These are phyloP conservation scores for Candida ortonii DNA, from an alignment of 805 yeast species.

Conservation along the genomic window DNA sequence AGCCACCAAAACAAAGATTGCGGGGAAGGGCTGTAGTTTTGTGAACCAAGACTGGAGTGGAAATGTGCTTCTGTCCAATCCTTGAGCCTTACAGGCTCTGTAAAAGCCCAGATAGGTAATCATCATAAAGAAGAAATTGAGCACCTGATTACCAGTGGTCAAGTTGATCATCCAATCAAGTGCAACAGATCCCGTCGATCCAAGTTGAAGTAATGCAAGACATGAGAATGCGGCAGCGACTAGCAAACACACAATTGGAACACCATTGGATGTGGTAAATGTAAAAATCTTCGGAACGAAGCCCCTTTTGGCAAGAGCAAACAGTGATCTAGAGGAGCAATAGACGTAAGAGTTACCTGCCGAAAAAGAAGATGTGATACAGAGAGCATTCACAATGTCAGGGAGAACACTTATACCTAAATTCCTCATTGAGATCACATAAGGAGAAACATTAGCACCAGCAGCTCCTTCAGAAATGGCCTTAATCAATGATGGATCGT, in stretches of 20 bases:
- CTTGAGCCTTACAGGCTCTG: slow-evolving; percentile 58
- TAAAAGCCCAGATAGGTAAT: slow-evolving; percentile 61
- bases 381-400: slow-evolving; percentile 72
- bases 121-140: slow-evolving; percentile 32
- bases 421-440: slow-evolving; percentile 77
- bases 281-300: slow-evolving; percentile 69
- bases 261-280: slow-evolving; percentile 59
- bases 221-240: slow-evolving; percentile 32
- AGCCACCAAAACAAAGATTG: slow-evolving; percentile 26
- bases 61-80: slow-evolving; percentile 39
- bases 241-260: slow-evolving; percentile 39
- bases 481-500: slow-evolving; percentile 56
- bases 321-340: slow-evolving; percentile 65
- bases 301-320: slow-evolving; percentile 69
- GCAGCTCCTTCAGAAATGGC: slow-evolving; percentile 62
- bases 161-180: slow-evolving; percentile 33
- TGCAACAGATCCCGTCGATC: slow-evolving; percentile 27
- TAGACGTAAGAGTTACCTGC: slow-evolving; percentile 82
- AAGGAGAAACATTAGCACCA: slow-evolving; percentile 80
- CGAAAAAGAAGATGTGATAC: slow-evolving; percentile 72
- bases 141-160: slow-evolving; percentile 30
- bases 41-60: slow-evolving; percentile 51
- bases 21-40: slow-evolving; percentile 38
- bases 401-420: slow-evolving; percentile 67
- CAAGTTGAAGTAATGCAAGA: slow-evolving; percentile 36